Base-by-base conservation (phyloP, 345 rosid species). In the Nephelium lappaceum region DNA sequence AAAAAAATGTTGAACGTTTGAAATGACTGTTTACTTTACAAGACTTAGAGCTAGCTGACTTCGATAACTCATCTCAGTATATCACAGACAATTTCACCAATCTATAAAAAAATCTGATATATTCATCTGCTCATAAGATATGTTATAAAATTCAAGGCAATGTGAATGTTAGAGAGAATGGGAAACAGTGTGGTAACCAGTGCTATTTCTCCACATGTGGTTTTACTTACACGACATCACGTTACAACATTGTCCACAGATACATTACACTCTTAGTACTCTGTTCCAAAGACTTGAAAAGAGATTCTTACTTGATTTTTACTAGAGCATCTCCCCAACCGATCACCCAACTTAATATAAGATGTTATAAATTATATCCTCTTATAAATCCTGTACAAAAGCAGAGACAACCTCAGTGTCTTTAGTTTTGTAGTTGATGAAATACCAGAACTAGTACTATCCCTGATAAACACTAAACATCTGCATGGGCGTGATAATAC, bases 61-160 rank as follows among this genome's bases (percentile, higher is more conserved):
- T 5, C 24, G 36, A 62, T 11, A 12, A 62, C 38, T 24, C 39
- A n/a, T 21, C 67, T 27, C 67, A 62, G 36, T 42, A 68, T 25
- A 27, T 45, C 45, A 69, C 49, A 60, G 61, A 15, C 41, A 71
- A 64, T 60, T 64, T 27, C 76, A 64, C 19, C 71, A 49, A 63
- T 51, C 19, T 49, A 72, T 36, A 45, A 72, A 63, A 49, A 5
- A 7, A 7, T 0, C 19, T 27, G 68, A 60, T 21, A 23, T 21
- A 14, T 27, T 64, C 68, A 64, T 60, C 68, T 64, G 19, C 64
- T 21, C 64, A 60, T 23, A 60, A 19, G 27, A 23, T n/a, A 23
- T 19, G 25, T 21, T 60, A 60, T 21, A 60, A 21, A 60, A 60
- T 21, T 21, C 23, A 60, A 60, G 27, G 64, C 27, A 60, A 60